Evolutionary conservation across 2,329 filamentous ascomycete genomes (phyloP), one percentile per base, ranked within the genome.

Genomic region (Periconia digitata): DNA sequence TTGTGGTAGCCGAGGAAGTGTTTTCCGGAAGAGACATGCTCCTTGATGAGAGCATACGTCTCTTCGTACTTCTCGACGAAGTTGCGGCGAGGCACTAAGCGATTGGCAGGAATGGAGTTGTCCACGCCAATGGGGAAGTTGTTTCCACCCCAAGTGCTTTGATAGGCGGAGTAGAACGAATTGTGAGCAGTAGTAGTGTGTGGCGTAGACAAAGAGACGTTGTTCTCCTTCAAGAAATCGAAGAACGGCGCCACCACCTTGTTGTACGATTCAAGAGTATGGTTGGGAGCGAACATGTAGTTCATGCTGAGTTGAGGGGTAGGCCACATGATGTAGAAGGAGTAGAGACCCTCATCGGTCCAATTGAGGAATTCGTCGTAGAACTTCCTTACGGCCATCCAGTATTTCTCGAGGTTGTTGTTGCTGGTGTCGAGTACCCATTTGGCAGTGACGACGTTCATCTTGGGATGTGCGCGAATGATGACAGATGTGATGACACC

Each of bases 1-100:
- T 60, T 55, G 46, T 60, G 58, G 37, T 57, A 59, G 16, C 49
- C 53, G 1, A 51, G 42, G 16, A 58, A 53, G n/a, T 62, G 55
- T 17, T 44, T 46, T 0, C 53, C 58, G 3, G 39, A 32, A 1
- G 32, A 39, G 0, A 58, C 52, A 13, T 63, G 59, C 59, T 49
- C 43, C 54, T 49, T 45, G 1, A 86, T 75, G 27, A 86, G 68
- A 4, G 46, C 40, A 18, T 50, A 58, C 0, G 58, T 48, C 22
- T 46, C 47, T 43, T 46, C 62, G 58, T 29, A 61, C 56, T 49
- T 67, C 8, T 68, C 54, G 1, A 55, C 40, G 5, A 71, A 59
- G 27, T 56, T 54, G 13, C 49, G 27, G 3, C 56, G 43, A 1
- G 67, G 69, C 0, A 71, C 49, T 2, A 73, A 57, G 17, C 66